Percentiles rank a stretch among this genome's conserved stretches.
phyloP scores from a whole-genome alignment of 495 filamentous ascomycete species.

The Pyronema omphalodes region DNA sequence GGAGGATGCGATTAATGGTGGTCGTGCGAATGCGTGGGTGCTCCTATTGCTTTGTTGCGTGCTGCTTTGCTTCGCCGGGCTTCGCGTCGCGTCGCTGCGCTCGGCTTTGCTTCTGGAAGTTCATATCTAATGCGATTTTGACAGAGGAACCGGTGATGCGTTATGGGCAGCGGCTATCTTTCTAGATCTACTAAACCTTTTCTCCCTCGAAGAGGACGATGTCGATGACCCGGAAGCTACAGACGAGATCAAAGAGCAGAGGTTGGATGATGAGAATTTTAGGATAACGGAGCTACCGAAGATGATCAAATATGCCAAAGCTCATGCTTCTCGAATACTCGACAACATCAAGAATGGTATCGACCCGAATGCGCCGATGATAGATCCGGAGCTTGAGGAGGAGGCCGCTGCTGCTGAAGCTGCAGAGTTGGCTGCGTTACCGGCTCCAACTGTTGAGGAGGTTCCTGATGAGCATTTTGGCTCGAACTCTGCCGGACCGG shows the following conservation, averaged over 20 bases:
- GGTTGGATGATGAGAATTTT: too few relatives aligned
- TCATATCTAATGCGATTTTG: not conserved
- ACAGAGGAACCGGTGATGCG: slow-evolving; percentile 79
- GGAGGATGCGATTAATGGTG: slow-evolving; percentile 59
- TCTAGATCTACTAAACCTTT: slow-evolving; percentile 70
- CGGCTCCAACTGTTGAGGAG: slow-evolving; percentile 28
- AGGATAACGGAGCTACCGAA: slow-evolving; percentile 33
- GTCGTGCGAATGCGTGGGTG: slow-evolving; percentile 64
- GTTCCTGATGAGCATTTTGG: slow-evolving; percentile 30
- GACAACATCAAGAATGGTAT: slow-evolving; percentile 82
- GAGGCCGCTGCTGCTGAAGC: not conserved
- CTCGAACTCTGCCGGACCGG: slow-evolving; percentile 3
- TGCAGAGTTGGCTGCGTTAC: not conserved
- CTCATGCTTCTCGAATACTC: slow-evolving; percentile 75
- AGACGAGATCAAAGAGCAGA: not conserved
- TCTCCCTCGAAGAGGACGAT: slow-evolving; percentile 25
- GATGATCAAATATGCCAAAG: slow-evolving; percentile 91
- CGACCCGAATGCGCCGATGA: slow-evolving; percentile 54
- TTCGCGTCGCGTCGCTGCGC: too few relatives aligned
- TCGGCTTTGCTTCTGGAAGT: slow-evolving; percentile 1
- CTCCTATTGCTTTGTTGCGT: too few relatives aligned
- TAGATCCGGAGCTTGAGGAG: slow-evolving; percentile 25
- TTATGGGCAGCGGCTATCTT: slow-evolving; percentile 84
- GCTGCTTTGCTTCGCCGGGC: too few relatives aligned
- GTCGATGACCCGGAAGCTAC: slow-evolving; percentile 38